Percentiles rank a stretch among this genome's conserved stretches.
phyloP scores from a whole-genome alignment of 2,329 filamentous ascomycete species.

The Ophiostoma pallidulum region DNA sequence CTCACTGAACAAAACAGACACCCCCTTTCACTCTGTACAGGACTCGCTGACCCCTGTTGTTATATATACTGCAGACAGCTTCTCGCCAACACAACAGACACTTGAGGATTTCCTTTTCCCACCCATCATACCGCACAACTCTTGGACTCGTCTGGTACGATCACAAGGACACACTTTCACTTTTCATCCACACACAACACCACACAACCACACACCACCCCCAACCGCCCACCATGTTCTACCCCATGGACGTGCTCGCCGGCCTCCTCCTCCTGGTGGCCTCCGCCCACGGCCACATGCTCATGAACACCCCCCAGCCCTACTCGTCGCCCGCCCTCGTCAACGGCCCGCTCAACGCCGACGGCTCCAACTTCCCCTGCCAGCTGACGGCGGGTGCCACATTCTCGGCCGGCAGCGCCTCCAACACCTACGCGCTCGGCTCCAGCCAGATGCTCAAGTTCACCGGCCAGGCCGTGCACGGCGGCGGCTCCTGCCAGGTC shows the following conservation, averaged over 20 bases:
- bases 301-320: slow-evolving; percentile 59
- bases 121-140: neutral
- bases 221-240: slow-evolving; percentile 36
- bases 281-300: slow-evolving; percentile 63
- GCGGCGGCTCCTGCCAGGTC: slow-evolving; percentile 87
- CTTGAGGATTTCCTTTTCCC: too few species aligned
- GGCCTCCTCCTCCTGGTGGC: slow-evolving; percentile 35
- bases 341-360: slow-evolving; percentile 54
- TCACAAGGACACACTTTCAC: neutral
- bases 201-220: slow-evolving; percentile 18
- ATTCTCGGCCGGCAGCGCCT: slow-evolving; percentile 36
- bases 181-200: neutral
- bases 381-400: slow-evolving; percentile 47
- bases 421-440: slow-evolving; percentile 57
- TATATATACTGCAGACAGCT: slow-evolving; percentile 1
- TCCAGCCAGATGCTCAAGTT: slow-evolving; percentile 54
- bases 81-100: neutral
- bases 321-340: slow-evolving; percentile 34
- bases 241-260: too few species aligned
- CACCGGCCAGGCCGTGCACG: slow-evolving; percentile 66
- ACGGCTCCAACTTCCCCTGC: slow-evolving; percentile 72
- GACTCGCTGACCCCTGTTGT: neutral
- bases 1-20: slow-evolving; percentile 3
- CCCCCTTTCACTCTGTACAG: neutral
- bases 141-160: neutral